Evolutionary conservation across 495 filamentous ascomycete species (phyloP), one percentile per base, ranked within the genome.

Genomic region (Tuber brumale): DNA sequence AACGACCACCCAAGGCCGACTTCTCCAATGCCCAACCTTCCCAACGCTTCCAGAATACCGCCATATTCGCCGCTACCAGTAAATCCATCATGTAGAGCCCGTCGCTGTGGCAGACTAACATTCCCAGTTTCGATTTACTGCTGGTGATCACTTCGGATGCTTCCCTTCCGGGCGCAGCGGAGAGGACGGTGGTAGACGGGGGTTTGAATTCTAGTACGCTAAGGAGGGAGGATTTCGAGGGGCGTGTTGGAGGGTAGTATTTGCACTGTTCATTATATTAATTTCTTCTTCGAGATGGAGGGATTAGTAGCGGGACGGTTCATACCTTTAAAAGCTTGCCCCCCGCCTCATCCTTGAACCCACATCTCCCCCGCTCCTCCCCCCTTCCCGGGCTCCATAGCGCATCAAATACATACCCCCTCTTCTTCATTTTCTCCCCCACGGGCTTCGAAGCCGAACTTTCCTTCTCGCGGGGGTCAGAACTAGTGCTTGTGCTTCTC

Each of bases 1-100:
- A 78, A 14, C 42, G 74, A 42, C 70, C 61, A 1, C 81, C 81
- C 57, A 82, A 57, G 19, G 81, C 81, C 8, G 39, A 46, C 43
- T 81, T 82, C 44, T 82, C 81, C 21, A 73, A 74, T 23, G 72
- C 74, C 45, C 82, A 86, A 77, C 84, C 87, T 76, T 94, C 93
- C 89, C 93, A 97, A 1, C 91, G 89, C 78, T 90, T 91, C 95
- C 95, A 97, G 92, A 94, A 98, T 61, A 97, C 87, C 1, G 91
- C 92, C 84, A 98, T 88, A 82, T 95, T 97, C 61, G 94, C 92
- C 16, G 95, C 92, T 42, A 98, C 93, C 2, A 97, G 87, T 72
- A 99, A 82, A 87, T 99, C 95, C 79, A 97, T 82, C 95, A 99
- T 97, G 85, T 96, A 96, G 74, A 97, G 85, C 0, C 95, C 95